Base-by-base conservation (phyloP, 2,329 filamentous ascomycete species). In the Penicillium verrucosum region DNA sequence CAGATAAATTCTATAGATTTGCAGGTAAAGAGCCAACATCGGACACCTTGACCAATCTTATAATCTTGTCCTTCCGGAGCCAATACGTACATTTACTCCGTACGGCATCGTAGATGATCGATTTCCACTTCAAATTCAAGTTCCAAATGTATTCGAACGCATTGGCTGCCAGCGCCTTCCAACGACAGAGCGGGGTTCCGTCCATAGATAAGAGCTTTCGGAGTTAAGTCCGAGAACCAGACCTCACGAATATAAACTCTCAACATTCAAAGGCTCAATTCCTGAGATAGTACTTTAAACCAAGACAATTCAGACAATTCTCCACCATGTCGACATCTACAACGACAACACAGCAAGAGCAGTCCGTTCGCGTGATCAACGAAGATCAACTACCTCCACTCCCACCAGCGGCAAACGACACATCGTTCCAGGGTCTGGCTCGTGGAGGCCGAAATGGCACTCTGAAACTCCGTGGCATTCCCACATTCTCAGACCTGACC, bases 401-500 rank as follows among this genome's bases (percentile, higher is more conserved):
- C 42, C 50, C 59, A 16, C 57, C 67, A 36, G 67, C 70, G 9
- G 60, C 56, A 21, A 63, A 61, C 41, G 70, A 72, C 60, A 50
- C 62, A 21, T 52, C 60, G 23, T 75, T 74, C 59, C 73, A 75
- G 50, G 63, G 70, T 7, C 54, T 68, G 2, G 73, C 72, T n/a
- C 73, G 73, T 14, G 73, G 73, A 25, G 64, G 70, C 37, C 71
- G 72, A 6, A 62, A 68, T 25, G 73, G 71, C 5, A 70, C 67
- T 0, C 60, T 75, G 52, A 75, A 75, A 58, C 62, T 75, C 7
- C 65, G 60, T 2, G 73, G 73, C 1, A 74, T 75, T 34, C 76
- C 75, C 8, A 73, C 65, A 18, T 77, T 78, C 58, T 65, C 65
- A 5, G 70, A 78, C 54, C 68, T 70, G n/a, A 69, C 74, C 10